Percentiles rank a stretch among this genome's conserved stretches.
phyloP scores from a whole-genome alignment of 768 basidiomycete genomes.

The Plicaturopsis crispa region DNA sequence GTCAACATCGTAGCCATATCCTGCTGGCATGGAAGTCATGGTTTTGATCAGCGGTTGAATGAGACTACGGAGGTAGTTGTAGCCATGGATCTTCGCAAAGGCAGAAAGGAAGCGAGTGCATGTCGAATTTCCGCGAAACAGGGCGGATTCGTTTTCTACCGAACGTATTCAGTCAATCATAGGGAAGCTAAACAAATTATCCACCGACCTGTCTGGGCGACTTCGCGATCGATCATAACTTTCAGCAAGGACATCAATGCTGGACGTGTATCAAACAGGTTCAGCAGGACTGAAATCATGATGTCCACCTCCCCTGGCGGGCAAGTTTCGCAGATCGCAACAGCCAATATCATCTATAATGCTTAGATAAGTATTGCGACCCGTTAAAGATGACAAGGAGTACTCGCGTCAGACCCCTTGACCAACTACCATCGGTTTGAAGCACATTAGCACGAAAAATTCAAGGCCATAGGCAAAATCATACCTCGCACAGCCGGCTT shows the following conservation, averaged over 20 bases:
- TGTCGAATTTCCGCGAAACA: conserved; percentile 86
- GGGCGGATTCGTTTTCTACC: conserved; percentile 68
- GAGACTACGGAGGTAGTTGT: conserved; percentile 79
- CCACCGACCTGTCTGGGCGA: conserved; percentile 60
- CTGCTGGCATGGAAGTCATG: conserved; percentile 65
- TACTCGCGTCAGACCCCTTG: conserved; percentile 62
- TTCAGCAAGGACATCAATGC: conserved; percentile 71
- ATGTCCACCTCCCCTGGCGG: conserved; percentile 73
- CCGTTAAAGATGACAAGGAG: not conserved
- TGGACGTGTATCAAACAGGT: conserved; percentile 74
- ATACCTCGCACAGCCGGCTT: conserved; percentile 26
- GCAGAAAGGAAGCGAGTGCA: conserved; percentile 82
- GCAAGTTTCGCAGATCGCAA: conserved; percentile 86
- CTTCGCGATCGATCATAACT: conserved; percentile 80
- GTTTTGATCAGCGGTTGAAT: conserved; percentile 71
- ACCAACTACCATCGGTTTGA: conserved; percentile 51
- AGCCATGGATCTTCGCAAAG: conserved; percentile 86
- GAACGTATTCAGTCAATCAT: conserved; percentile 3
- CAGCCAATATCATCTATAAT: conserved; percentile 64
- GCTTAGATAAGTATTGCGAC: conserved; percentile 1
- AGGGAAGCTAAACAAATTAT: not conserved
- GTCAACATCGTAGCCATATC: conserved; percentile 74
- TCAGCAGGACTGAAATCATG: conserved; percentile 79
- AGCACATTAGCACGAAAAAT: too few relatives aligned
- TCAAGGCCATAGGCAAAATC: too few relatives aligned